phyloP scores from a whole-genome alignment of 108 stramenopile species.

The Mayamaea pseudoterrestris region DNA sequence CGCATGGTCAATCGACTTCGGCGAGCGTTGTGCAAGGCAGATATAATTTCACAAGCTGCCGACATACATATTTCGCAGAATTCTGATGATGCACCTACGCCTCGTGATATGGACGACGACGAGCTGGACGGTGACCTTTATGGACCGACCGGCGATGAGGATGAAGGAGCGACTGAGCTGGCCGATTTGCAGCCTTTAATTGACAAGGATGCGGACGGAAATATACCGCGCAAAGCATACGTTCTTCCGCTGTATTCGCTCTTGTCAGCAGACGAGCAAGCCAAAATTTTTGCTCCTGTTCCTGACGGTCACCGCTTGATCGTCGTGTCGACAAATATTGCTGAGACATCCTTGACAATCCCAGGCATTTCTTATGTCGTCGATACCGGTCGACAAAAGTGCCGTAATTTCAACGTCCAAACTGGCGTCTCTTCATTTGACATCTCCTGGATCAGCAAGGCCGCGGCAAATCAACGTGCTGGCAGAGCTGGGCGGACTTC shows the following conservation, averaged over 20 bases:
- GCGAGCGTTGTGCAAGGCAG: conserved; percentile 18
- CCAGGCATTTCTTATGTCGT: conserved; percentile 90
- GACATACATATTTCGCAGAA: conserved; percentile 1
- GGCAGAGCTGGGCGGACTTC: conserved; percentile 95
- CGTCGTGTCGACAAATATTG: conserved; percentile 96
- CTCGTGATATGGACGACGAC: conserved; percentile 82
- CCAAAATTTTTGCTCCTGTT: conserved; percentile 80
- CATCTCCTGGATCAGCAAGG: conserved; percentile 93
- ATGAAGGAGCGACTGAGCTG: conserved; percentile 24
- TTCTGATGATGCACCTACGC: conserved; percentile 4
- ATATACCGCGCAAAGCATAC: conserved; percentile 36
- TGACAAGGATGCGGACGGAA: background rate
- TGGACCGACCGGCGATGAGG: background rate
- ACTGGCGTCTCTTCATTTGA: conserved; percentile 86
- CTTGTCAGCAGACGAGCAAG: conserved; percentile 85
- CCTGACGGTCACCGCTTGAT: conserved; percentile 85
- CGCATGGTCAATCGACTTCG: conserved; percentile 63
- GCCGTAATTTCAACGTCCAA: conserved; percentile 65
- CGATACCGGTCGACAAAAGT: conserved; percentile 94
- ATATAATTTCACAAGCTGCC: background rate
- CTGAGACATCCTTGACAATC: conserved; percentile 87
- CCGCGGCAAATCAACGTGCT: conserved; percentile 94
- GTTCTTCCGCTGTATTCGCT: conserved; percentile 92
- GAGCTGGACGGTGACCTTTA: conserved; percentile 58
- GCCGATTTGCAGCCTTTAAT: conserved; percentile 3